Percentiles rank a stretch among this genome's conserved stretches.
Evolutionary conservation across 352 stramenopile genomes (phyloP).

Genomic region (Phytophthora gonapodyides): DNA sequence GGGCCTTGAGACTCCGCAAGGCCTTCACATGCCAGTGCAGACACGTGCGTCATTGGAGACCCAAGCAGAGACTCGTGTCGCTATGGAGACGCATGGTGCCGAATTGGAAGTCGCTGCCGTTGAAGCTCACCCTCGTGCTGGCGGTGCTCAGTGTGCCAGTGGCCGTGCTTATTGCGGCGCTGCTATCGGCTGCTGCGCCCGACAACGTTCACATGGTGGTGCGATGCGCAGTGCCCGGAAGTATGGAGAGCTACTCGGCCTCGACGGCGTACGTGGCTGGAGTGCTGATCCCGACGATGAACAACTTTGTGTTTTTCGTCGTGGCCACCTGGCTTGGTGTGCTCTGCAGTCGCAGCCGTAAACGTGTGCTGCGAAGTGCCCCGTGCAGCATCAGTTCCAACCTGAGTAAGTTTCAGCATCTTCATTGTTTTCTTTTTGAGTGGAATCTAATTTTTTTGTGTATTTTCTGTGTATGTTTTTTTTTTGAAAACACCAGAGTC

Average conservation of each 20-base stretch:
- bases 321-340: conserved; percentile 74
- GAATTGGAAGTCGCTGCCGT: conserved; percentile 81
- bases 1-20: conserved; percentile 22
- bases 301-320: conserved; percentile 71
- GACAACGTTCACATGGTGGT: conserved; percentile 41
- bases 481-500: conserved; percentile 44
- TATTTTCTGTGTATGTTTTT: conserved; percentile 7
- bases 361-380: conserved; percentile 66
- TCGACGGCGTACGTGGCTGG: conserved; percentile 52
- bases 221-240: conserved; percentile 47
- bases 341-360: conserved; percentile 77
- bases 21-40: conserved; percentile 32
- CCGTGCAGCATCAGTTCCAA: conserved; percentile 67
- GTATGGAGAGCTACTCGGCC: conserved; percentile 29
- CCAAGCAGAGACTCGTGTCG: conserved; percentile 35
- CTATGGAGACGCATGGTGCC: conserved; percentile 60
- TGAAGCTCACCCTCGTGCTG: conserved; percentile 58
- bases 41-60: conserved; percentile 22
- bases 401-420: conserved; percentile 61
- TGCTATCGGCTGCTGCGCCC: conserved; percentile 37
- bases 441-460: conserved; percentile 1
- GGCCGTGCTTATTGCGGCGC: conserved; percentile 40
- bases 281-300: conserved; percentile 63
- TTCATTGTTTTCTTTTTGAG: neutral
- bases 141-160: conserved; percentile 55